These are phyloP conservation scores for Lojkania enalia DNA, from an alignment of 2,329 filamentous ascomycete genomes.

Conservation along the genomic window DNA sequence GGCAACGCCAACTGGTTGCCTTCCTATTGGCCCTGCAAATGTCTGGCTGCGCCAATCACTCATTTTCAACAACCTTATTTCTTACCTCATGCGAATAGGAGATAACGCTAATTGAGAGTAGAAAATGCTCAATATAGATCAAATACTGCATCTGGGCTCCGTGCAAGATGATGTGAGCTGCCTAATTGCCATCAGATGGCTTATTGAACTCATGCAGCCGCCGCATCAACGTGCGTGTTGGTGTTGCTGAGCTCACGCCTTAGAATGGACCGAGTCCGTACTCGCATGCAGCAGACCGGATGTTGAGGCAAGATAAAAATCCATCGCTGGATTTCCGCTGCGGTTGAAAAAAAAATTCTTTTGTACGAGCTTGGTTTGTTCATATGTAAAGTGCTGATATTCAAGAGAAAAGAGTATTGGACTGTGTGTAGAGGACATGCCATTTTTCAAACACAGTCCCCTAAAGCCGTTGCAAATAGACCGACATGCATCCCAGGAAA, in stretches of 20 bases:
- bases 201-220: background rate
- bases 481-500: no score
- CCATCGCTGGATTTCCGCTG: no score
- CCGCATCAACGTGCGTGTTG: background rate
- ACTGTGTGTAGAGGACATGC: no score
- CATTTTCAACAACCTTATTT: background rate
- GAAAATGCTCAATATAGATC: background rate
- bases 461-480: no score
- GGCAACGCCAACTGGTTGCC: background rate
- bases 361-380: no score
- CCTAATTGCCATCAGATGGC: background rate
- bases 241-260: background rate
- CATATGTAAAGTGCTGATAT: no score
- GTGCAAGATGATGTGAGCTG: slow-evolving; percentile 3
- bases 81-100: background rate
- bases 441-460: no score
- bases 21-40: slow-evolving; percentile 8
- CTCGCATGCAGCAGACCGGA: no score
- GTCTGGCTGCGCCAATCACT: background rate
- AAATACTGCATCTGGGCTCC: background rate
- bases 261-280: background rate
- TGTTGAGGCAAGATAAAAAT: no score
- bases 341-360: no score
- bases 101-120: background rate
- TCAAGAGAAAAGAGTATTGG: no score